Evolutionary conservation across 176 grass and related monocot genomes (phyloP), one percentile per base, ranked within the genome.

Genomic region (Stipa capillata): DNA sequence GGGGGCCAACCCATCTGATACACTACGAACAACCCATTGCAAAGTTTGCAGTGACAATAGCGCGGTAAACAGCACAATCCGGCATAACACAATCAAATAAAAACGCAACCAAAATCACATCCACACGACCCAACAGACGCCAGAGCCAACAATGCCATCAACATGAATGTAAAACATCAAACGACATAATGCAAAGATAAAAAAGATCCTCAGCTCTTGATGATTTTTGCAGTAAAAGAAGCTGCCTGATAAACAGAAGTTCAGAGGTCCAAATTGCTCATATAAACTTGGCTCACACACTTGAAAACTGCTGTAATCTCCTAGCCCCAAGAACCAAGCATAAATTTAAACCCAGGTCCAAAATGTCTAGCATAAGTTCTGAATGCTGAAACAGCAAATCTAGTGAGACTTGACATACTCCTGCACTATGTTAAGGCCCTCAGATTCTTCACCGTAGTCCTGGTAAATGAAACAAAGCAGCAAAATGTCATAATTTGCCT

Each of bases 341-440:
- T 58, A 63, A 51, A 69, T 43, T 45, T 20, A 77, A 84, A 84
- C 53, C 4, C 3, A 80, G 34, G n/a, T 36, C 16, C 23, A 61
- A 60, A 76, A 80, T 28, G 34, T 50, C 36, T 37, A 54, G 32
- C 43, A 41, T 6, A 77, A 54, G 42, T 50, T 73, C 50, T 53
- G 37, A 62, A 52, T 76, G 50, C 37, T 36, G 10, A 41, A 84
- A 52, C 13, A 49, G 27, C 62, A 81, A n/a, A 63, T 64, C 85
- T 80, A 92, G 61, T 94, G 91, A 0, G 87, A 89, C 23, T 94
- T 94, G 36, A 90, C 91, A 3, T 94, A 92, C 73, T 97, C 87
- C 77, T 92, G 87, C 23, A 97, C 94, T 76, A 97, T 97, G 85
- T 94, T 82, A 62, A 94, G 89, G 17, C 91, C 94, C 79, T 94